A percentile compares a stretch with the other conserved stretches of the same genome.
phyloP scores from a whole-genome alignment of 148 eudicot species.

The Amaranthus cruentus region DNA sequence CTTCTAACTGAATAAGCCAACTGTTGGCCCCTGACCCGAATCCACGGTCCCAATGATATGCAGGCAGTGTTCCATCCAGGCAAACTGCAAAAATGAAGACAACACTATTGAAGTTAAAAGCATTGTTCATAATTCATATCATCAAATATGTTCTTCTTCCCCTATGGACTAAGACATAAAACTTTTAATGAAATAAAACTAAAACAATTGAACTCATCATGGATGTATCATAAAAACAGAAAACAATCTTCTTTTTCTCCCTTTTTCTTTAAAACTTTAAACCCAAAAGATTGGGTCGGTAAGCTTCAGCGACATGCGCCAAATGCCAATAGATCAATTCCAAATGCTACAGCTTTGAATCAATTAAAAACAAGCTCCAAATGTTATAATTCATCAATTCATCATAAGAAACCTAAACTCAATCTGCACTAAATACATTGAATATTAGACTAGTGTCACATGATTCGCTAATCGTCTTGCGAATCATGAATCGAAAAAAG shows the following conservation, averaged over 20 bases:
- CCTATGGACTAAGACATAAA: neutral
- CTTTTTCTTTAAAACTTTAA: no score
- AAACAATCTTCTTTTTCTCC: no score
- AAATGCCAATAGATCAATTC: no score
- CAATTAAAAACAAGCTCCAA: no score
- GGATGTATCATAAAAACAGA: no score
- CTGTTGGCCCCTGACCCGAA: constrained; percentile 83
- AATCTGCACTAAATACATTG: neutral
- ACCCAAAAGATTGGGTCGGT: no score
- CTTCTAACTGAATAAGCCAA: constrained; percentile 97
- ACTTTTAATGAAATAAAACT: neutral
- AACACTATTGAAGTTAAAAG: neutral
- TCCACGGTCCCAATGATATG: constrained; percentile 83
- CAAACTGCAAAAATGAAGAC: constrained; percentile 50
- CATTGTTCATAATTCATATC: neutral
- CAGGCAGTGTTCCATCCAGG: constrained; percentile 94
- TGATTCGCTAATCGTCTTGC: no score
- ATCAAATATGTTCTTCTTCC: neutral
- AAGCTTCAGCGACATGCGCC: no score
- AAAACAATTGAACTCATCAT: neutral
- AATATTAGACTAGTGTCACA: neutral
- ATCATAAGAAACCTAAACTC: no score
- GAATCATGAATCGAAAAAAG: no score
- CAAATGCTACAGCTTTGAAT: no score
- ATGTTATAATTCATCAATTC: no score